Base-by-base conservation (phyloP, 495 filamentous ascomycete genomes). In the Melanomma pulvis-pyrius region DNA sequence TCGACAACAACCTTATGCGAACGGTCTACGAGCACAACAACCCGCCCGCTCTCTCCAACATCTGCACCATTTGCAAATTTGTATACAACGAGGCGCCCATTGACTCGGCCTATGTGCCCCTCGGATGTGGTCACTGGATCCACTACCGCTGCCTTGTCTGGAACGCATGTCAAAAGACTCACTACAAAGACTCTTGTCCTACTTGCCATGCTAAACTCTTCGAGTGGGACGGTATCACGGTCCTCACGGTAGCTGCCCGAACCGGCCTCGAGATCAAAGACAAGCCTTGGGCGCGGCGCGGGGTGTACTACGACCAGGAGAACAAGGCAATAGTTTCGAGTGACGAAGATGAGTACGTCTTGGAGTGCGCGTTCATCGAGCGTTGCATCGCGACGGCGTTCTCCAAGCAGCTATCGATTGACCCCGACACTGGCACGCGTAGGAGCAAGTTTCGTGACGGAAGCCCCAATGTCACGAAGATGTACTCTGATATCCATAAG, bases 101-200 rank as follows among this genome's bases (percentile, higher is more conserved):
- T 15, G 12, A 39, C 22, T 26, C 2, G 25, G 7, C 58, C 15
- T 61, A 29, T 41, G n/a, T 61, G 12, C 41, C 58, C 1, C 59
- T 61, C 29, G 17, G 17, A 1, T 61, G 47, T 28, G 11, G 22
- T 21, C 44, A 48, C 59, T 61, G 59, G 59, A 12, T 61, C 7
- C 46, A 61, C 46, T 61, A 61, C 46, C 59, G 47, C 47, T 52
- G 47, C 48, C 26, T 61, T 17, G 46, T 61, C 59, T 39, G 30
- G 47, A 9, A 24, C 25, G 28, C 19, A 17, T 13, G n/a, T 11
- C 59, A 21, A 6, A 6, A 4, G 26, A 48, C 2, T 11, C 4
- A 1, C 39, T 13, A 17, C 36, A n/a, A 22, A 15, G 48, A 52
- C 46, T 17, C 13, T 9, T 61, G 59, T 19, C 59, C 59, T 17